Evolutionary conservation across 441 rosid species (phyloP).

Genomic region (Lepidium campestre): DNA sequence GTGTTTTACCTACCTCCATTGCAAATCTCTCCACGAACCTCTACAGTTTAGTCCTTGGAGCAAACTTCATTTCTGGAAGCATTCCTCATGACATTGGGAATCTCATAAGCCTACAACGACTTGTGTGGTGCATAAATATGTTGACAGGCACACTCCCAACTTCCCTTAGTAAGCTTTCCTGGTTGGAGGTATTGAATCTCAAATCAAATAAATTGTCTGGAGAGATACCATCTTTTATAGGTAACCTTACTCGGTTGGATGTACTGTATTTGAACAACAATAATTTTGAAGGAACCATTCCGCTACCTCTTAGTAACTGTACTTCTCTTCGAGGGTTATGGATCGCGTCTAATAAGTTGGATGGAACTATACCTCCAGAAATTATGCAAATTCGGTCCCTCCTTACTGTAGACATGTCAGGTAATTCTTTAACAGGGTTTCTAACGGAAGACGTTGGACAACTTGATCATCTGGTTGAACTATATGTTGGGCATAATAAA

Average conservation of each 20-base stretch:
- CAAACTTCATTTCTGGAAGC: neutral
- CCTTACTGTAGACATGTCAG: too few species aligned
- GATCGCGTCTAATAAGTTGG: too few species aligned
- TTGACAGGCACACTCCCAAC: neutral
- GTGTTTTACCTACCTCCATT: neutral
- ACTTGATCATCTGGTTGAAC: too few species aligned
- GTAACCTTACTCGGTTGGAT: constrained; percentile 13
- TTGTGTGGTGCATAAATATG: neutral
- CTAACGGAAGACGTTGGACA: too few species aligned
- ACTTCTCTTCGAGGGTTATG: too few species aligned
- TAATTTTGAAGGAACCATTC: constrained; percentile 19
- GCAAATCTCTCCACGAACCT: neutral
- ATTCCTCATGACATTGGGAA: neutral
- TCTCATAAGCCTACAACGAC: neutral
- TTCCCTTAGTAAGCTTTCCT: constrained; percentile 12
- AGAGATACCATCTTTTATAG: constrained; percentile 28
- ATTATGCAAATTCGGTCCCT: too few species aligned
- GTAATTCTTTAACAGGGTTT: too few species aligned
- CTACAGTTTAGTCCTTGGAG: neutral
- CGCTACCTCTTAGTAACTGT: neutral
- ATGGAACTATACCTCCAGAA: too few species aligned
- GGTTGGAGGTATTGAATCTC: neutral
- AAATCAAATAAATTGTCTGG: constrained; percentile 19
- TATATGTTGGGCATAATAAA: too few species aligned
- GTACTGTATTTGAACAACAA: neutral